Evolutionary conservation across 306 rosid genomes (phyloP).

Genomic region (Cucurbita argyrosperma): DNA sequence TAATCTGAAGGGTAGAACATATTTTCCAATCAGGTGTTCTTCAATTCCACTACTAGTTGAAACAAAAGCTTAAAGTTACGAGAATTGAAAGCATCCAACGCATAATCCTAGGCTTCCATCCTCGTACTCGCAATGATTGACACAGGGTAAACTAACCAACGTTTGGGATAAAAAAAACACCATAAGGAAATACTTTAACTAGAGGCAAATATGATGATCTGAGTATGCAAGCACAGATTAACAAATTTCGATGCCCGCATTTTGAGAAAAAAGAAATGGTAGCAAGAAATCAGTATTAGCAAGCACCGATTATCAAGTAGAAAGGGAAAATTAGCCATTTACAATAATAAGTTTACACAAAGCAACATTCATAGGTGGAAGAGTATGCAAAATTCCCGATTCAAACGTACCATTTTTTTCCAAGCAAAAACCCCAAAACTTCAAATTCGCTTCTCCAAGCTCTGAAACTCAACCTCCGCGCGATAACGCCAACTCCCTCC

Average conservation of each 20-base stretch:
- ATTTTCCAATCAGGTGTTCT: not conserved
- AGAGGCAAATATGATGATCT: not conserved
- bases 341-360: not conserved
- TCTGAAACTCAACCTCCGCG: not conserved
- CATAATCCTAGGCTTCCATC: not conserved
- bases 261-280: not conserved
- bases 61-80: not conserved
- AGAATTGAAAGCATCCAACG: not conserved
- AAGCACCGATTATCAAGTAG: not conserved
- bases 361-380: not conserved
- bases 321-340: not conserved
- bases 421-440: not conserved
- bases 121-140: not conserved
- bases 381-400: not conserved
- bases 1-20: not conserved
- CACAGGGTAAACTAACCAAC: not conserved
- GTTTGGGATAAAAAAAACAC: not conserved
- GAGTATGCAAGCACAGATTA: not conserved
- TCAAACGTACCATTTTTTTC: slow-evolving; percentile 27
- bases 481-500: not conserved
- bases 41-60: not conserved
- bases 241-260: not conserved
- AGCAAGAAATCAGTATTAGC: not conserved
- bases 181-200: not conserved
- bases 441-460: not conserved